phyloP scores from a whole-genome alignment of 768 basidiomycete species.

The Mycena olivaceomarginata region DNA sequence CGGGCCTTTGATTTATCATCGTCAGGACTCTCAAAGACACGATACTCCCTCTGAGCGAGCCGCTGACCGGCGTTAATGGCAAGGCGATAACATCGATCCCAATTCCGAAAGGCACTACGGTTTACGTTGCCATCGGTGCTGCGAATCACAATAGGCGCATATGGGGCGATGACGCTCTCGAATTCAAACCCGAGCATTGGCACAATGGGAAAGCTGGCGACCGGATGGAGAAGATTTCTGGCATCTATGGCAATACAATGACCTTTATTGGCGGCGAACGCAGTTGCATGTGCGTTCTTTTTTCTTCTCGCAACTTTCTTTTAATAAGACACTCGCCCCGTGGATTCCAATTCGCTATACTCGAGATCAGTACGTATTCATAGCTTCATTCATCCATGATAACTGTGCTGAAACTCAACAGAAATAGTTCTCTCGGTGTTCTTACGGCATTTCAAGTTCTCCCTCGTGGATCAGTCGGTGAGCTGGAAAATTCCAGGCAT shows the following conservation, averaged over 20 bases:
- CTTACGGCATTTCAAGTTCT: conserved; percentile 16
- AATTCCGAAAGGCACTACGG: neutral
- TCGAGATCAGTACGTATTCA: conserved; percentile 19
- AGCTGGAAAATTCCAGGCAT: conserved; percentile 13
- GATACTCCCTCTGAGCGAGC: neutral
- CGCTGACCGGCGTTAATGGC: neutral
- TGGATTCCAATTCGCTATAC: conserved; percentile 14
- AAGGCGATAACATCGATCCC: neutral
- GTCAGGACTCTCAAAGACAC: neutral
- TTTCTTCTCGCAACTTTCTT: neutral
- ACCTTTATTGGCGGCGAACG: conserved; percentile 16
- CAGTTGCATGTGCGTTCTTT: neutral
- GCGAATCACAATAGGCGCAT: conserved; percentile 13
- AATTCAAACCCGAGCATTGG: conserved; percentile 51
- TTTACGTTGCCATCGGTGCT: neutral
- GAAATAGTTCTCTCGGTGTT: conserved; percentile 17
- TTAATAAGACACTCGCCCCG: neutral
- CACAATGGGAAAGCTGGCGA: neutral
- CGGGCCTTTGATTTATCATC: neutral
- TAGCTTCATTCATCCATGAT: neutral
- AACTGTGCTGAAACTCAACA: neutral
- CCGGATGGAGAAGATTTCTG: neutral
- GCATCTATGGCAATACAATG: conserved; percentile 26
- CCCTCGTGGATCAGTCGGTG: neutral
- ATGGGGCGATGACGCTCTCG: conserved; percentile 15